Evolutionary conservation across 1,139 yeast genomes (phyloP).

Genomic region (Candida pseudoviswanathii): DNA sequence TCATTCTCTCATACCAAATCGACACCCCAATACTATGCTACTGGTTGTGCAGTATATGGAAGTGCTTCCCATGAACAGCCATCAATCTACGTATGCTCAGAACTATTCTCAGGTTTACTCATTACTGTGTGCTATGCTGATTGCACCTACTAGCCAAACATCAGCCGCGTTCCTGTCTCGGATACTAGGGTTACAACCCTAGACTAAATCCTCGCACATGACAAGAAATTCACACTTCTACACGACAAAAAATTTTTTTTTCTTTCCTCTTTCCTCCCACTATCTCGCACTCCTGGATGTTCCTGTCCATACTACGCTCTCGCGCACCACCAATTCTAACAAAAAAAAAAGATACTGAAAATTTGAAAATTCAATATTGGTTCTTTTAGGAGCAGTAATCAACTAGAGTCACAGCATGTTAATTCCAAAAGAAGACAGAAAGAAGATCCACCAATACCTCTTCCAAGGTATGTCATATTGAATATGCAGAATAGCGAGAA

Average conservation of each 20-base stretch:
- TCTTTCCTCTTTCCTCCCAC: not conserved
- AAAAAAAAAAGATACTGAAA: constrained; percentile 7
- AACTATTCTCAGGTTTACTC: constrained; percentile 1
- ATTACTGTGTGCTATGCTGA: no score
- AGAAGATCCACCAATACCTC: constrained; percentile 98
- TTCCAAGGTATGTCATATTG: constrained; percentile 80
- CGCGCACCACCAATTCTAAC: constrained; percentile 5
- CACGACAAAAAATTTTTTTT: constrained; percentile 1
- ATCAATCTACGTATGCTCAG: not conserved
- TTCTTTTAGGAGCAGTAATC: constrained; percentile 6
- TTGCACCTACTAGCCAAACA: no score
- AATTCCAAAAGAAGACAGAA: constrained; percentile 99
- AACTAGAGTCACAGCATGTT: constrained; percentile 56
- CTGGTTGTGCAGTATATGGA: no score
- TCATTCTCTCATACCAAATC: no score
- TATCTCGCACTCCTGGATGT: not conserved
- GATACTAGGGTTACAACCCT: constrained; percentile 9
- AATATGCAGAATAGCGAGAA: constrained; percentile 8
- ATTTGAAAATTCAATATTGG: constrained; percentile 5
- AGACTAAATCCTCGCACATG: not conserved
- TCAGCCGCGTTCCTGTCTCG: no score
- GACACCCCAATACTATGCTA: no score
- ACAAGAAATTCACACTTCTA: not conserved
- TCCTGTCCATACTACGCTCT: not conserved
- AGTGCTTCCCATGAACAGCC: no score